These are phyloP conservation scores for Colletotrichum tanaceti DNA, from an alignment of 2,329 filamentous ascomycete species.

Conservation along the genomic window DNA sequence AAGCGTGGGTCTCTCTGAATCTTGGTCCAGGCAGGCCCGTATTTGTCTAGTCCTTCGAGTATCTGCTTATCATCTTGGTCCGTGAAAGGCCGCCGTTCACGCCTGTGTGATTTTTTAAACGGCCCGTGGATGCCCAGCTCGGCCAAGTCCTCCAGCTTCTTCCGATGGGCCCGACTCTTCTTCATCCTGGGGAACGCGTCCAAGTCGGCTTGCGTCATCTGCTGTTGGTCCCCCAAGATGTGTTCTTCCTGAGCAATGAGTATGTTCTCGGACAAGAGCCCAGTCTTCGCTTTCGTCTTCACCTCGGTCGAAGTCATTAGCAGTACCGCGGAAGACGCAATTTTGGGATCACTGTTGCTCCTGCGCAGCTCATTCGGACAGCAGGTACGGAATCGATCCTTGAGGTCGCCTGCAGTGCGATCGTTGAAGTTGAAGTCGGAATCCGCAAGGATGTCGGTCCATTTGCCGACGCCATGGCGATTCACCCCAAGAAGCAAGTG, in stretches of 20 bases:
- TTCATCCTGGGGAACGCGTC: conserved; percentile 56
- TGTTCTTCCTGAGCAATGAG: conserved; percentile 61
- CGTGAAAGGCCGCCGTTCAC: conserved; percentile 70
- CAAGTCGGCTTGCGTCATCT: conserved; percentile 43
- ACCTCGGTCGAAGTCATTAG: conserved; percentile 43
- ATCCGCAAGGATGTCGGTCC: conserved; percentile 73
- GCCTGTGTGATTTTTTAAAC: conserved; percentile 71
- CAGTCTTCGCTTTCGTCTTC: conserved; percentile 58
- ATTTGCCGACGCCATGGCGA: conserved; percentile 72
- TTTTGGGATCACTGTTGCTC: conserved; percentile 50
- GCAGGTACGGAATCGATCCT: conserved; percentile 74
- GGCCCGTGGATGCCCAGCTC: conserved; percentile 71
- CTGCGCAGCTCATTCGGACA: conserved; percentile 70
- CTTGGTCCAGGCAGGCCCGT: conserved; percentile 74
- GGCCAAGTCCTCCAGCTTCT: conserved; percentile 66
- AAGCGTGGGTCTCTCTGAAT: conserved; percentile 71
- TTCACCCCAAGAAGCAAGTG: conserved; percentile 70
- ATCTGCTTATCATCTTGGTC: conserved; percentile 73
- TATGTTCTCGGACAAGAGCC: conserved; percentile 66
- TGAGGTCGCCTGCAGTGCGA: conserved; percentile 71
- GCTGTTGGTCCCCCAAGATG: conserved; percentile 42
- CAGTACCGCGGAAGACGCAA: conserved; percentile 25
- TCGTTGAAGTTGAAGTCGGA: conserved; percentile 70
- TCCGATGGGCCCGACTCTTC: conserved; percentile 66
- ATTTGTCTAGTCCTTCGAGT: conserved; percentile 67